These are phyloP conservation scores for Roridomyces roridus DNA, from an alignment of 768 basidiomycete genomes.

Conservation along the genomic window DNA sequence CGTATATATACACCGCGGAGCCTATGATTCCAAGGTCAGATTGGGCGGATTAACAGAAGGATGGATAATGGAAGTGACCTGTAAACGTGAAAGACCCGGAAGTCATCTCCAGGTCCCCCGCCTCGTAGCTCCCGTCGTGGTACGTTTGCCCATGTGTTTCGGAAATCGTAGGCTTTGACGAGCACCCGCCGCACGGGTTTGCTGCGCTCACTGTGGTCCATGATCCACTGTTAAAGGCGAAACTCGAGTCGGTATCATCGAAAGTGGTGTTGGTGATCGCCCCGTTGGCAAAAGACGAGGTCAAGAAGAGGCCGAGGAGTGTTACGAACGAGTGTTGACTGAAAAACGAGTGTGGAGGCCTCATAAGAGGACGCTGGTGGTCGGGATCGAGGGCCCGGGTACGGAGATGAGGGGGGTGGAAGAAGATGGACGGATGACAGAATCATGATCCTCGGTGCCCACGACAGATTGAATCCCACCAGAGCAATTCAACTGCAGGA, in stretches of 20 bases:
- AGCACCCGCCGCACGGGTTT: background rate
- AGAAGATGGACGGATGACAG: too few species aligned
- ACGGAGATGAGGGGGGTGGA: too few species aligned
- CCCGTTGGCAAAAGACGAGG: background rate
- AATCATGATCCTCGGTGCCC: too few species aligned
- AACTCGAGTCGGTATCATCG: constrained; percentile 4
- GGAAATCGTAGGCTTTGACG: constrained; percentile 3
- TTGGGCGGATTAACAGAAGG: background rate
- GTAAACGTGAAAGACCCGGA: constrained; percentile 14
- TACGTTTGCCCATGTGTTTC: background rate
- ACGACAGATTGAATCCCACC: too few species aligned
- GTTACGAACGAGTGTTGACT: background rate
- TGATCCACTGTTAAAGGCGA: constrained; percentile 2
- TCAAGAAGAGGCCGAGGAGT: constrained; percentile 3
- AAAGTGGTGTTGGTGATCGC: constrained; percentile 9
- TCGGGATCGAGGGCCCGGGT: too few species aligned
- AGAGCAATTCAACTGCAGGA: too few species aligned
- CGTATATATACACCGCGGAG: constrained; percentile 17
- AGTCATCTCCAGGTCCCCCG: background rate
- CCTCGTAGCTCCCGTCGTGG: constrained; percentile 11
- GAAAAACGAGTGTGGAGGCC: constrained; percentile 13
- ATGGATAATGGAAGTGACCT: background rate
- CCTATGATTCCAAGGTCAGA: background rate
- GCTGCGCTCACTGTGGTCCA: constrained; percentile 8
- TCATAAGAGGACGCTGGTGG: too few species aligned